Conservation (phyloP, 176 grass and related monocot species). For the Musa acuminata region DNA sequence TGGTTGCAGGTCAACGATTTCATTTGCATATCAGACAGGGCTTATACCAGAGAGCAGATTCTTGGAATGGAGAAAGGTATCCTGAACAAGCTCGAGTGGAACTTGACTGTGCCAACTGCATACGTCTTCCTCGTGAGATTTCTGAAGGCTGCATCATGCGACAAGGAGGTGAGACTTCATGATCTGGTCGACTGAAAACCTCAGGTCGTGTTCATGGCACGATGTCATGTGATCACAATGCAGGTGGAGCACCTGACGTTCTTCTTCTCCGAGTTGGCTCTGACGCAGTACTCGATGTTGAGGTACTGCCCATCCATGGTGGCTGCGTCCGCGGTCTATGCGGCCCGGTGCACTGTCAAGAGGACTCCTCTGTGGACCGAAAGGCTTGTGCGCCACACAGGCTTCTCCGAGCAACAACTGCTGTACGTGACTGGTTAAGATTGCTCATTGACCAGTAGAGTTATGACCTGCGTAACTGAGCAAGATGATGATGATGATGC, state of each 20-base stretch:
- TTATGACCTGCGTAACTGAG: too few relatives aligned
- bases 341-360: constrained; percentile 70
- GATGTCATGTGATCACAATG: not conserved
- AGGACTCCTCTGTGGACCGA: constrained; percentile 66
- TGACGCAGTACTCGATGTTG: constrained; percentile 67
- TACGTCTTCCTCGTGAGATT: constrained; percentile 84
- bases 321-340: constrained; percentile 71
- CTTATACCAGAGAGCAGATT: constrained; percentile 70
- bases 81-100: constrained; percentile 86
- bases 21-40: constrained; percentile 80
- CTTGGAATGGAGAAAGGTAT: constrained; percentile 78
- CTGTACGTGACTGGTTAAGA: constrained; percentile 32
- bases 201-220: too few relatives aligned
- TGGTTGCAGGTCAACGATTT: constrained; percentile 76
- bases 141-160: constrained; percentile 52
- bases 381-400: constrained; percentile 58
- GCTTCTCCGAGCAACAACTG: constrained; percentile 51
- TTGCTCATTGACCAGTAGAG: too few relatives aligned
- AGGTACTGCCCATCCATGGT: constrained; percentile 52
- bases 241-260: constrained; percentile 79
- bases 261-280: constrained; percentile 70
- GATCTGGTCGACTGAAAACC: too few relatives aligned
- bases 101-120: constrained; percentile 69
- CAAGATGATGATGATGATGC: constrained; percentile 1
- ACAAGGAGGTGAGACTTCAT: constrained; percentile 48